A percentile compares a stretch with the other conserved stretches of the same genome.
Conservation (phyloP, 2,329 filamentous ascomycete genomes). For the Colletotrichum sp. region DNA sequence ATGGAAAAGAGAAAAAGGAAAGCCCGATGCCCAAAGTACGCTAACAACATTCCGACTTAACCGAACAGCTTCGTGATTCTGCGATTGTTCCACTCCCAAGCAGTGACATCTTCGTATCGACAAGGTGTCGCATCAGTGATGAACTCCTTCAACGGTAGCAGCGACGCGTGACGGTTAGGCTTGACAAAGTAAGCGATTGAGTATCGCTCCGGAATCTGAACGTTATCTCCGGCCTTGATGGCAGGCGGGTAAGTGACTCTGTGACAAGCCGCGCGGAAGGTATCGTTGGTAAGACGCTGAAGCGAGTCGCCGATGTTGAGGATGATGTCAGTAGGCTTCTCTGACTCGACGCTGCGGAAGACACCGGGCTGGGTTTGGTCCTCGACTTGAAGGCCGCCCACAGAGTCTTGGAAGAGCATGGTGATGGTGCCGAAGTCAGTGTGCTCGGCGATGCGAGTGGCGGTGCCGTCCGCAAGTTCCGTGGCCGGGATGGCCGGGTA, state of each 20-base stretch:
- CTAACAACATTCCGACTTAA: neutral
- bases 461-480: constrained; percentile 32
- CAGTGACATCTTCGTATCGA: constrained; percentile 35
- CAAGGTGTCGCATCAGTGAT: constrained; percentile 26
- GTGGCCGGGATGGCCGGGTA: constrained; percentile 37
- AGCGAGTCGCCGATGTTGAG: constrained; percentile 46
- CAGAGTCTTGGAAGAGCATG: constrained; percentile 33
- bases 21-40: neutral
- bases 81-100: constrained; percentile 34
- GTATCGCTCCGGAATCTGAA: constrained; percentile 30
- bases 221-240: constrained; percentile 24
- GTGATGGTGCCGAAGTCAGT: constrained; percentile 38
- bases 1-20: neutral
- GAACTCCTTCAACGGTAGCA: constrained; percentile 35
- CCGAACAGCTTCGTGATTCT: constrained; percentile 27
- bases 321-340: constrained; percentile 33
- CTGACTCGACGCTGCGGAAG: constrained; percentile 28
- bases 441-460: constrained; percentile 32
- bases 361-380: constrained; percentile 28
- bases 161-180: constrained; percentile 31
- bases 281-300: constrained; percentile 41
- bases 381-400: constrained; percentile 32
- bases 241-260: constrained; percentile 33
- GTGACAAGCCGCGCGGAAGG: constrained; percentile 37
- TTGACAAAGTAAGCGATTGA: constrained; percentile 32